A percentile compares a stretch with the other conserved stretches of the same genome.
These are phyloP conservation scores for Globisporangium takayamanum DNA, from an alignment of 352 stramenopile genomes.

Conservation along the genomic window DNA sequence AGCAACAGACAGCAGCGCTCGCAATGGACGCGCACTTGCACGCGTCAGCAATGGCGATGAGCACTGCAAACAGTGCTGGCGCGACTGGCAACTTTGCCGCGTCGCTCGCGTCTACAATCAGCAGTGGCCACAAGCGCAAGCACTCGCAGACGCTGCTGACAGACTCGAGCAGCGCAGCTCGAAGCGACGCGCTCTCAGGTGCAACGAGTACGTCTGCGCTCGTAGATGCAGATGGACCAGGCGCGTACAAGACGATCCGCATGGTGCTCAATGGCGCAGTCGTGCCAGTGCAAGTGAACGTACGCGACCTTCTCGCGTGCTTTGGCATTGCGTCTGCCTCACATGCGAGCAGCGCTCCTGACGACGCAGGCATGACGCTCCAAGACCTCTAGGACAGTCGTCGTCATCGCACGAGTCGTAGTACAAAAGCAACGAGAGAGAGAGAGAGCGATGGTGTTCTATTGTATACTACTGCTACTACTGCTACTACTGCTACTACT, in stretches of 20 bases:
- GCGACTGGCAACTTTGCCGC: not conserved
- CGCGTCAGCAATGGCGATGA: not conserved
- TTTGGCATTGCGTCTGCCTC: conserved; percentile 16
- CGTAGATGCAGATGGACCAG: conserved; percentile 8
- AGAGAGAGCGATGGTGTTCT: no score
- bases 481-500: no score
- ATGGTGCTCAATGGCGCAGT: conserved; percentile 71
- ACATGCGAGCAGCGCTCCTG: not conserved
- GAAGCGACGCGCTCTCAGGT: not conserved
- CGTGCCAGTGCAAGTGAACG: conserved; percentile 65
- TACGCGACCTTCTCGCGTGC: conserved; percentile 52
- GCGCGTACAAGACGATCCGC: conserved; percentile 53
- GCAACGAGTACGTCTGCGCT: not conserved
- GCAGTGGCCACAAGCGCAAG: conserved; percentile 4
- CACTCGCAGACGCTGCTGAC: not conserved
- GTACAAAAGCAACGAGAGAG: not conserved
- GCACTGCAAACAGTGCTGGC: not conserved
- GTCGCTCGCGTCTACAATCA: not conserved
- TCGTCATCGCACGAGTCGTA: not conserved
- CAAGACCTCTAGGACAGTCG: conserved; percentile 1
- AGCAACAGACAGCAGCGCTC: not conserved
- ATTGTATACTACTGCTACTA: no score
- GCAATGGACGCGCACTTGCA: not conserved
- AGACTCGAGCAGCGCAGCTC: not conserved
- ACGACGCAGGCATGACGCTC: not conserved